These are phyloP conservation scores for Canavalia gladiata DNA, from an alignment of 306 rosid genomes.

Conservation along the genomic window DNA sequence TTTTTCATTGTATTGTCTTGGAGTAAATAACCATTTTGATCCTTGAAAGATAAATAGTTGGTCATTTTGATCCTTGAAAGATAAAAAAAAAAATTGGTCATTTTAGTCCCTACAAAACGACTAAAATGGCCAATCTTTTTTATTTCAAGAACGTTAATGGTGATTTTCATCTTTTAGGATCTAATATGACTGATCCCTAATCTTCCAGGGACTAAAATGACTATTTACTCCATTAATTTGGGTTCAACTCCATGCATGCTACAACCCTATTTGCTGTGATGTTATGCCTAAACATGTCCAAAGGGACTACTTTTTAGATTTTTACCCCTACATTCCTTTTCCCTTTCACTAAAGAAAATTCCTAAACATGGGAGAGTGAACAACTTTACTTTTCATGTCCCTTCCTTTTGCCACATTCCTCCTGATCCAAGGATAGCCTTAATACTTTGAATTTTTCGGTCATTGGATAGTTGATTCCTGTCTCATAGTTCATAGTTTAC, in stretches of 20 bases:
- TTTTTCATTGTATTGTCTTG: constrained; percentile 5
- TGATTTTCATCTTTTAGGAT: too few species aligned
- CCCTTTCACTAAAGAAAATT: constrained; percentile 21
- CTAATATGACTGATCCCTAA: too few species aligned
- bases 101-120: too few species aligned
- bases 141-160: too few species aligned
- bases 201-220: too few species aligned
- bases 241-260: constrained; percentile 41
- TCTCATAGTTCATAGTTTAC: not conserved
- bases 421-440: not conserved
- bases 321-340: not conserved
- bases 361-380: not conserved
- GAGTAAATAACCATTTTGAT: too few species aligned
- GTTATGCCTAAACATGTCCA: constrained; percentile 13
- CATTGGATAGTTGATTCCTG: constrained; percentile 7
- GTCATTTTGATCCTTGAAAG: too few species aligned
- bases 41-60: too few species aligned
- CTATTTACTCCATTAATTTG: constrained; percentile 19
- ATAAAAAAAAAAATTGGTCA: too few species aligned
- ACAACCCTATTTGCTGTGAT: constrained; percentile 24
- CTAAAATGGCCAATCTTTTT: too few species aligned
- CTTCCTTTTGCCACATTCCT: not conserved
- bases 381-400: constrained; percentile 20
- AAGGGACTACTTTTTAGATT: not conserved
- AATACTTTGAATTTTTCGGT: not conserved